These are phyloP conservation scores for Rosa persica DNA, from an alignment of 306 rosid genomes.

Conservation along the genomic window DNA sequence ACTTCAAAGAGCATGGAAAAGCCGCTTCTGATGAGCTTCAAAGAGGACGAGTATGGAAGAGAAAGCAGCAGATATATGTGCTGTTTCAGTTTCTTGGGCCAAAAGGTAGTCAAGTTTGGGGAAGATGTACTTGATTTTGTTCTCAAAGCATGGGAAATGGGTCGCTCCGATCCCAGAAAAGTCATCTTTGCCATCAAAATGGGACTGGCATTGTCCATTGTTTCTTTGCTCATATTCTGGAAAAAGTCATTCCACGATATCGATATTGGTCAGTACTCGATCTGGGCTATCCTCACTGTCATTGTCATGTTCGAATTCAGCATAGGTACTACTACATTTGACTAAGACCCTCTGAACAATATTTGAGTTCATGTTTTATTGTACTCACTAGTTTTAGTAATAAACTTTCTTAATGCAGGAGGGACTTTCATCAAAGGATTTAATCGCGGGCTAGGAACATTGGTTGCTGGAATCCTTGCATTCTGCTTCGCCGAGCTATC, in stretches of 20 bases:
- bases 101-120: conserved; percentile 6
- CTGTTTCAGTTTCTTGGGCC: conserved; percentile 3
- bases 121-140: conserved; percentile 13
- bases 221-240: conserved; percentile 49
- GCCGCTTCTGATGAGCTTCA: conserved; percentile 2
- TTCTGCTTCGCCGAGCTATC: conserved; percentile 46
- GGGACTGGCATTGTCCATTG: conserved; percentile 55
- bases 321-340: conserved; percentile 34
- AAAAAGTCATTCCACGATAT: conserved; percentile 31
- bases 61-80: not conserved
- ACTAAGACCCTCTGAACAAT: not conserved
- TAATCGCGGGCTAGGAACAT: conserved; percentile 69
- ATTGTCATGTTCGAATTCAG: conserved; percentile 73
- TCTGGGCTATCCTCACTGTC: conserved; percentile 79
- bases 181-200: conserved; percentile 49
- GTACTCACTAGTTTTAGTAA: not conserved
- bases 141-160: conserved; percentile 46
- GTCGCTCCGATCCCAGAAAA: conserved; percentile 58
- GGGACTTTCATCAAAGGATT: conserved; percentile 70
- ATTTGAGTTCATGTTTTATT: not conserved
- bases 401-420: conserved; percentile 33
- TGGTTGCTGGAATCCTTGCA: conserved; percentile 64
- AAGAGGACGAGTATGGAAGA: conserved; percentile 2
- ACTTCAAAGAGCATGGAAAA: conserved; percentile 19
- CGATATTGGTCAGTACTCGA: conserved; percentile 42